Conservation (phyloP, 805 yeast genomes). For the Metschnikowia drakensbergensis region DNA sequence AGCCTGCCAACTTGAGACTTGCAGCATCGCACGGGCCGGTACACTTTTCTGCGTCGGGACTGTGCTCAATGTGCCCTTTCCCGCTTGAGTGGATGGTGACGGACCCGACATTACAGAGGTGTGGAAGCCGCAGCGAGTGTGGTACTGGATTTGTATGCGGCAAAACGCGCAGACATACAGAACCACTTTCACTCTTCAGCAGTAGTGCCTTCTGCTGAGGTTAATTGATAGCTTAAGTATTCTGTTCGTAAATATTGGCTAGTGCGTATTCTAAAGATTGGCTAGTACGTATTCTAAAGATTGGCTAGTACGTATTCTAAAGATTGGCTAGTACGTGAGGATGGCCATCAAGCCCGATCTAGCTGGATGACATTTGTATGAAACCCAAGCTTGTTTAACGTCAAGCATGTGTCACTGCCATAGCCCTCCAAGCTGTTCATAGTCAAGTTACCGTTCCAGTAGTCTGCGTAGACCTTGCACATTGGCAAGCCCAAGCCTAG, state of each 20-base stretch:
- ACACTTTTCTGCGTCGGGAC: slow-evolving; percentile 1
- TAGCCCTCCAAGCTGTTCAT: slow-evolving; percentile 84
- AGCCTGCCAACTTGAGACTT: not conserved
- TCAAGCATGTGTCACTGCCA: slow-evolving; percentile 84
- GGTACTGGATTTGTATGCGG: not conserved
- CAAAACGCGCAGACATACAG: not conserved
- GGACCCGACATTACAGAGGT: not conserved
- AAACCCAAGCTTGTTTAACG: slow-evolving; percentile 73
- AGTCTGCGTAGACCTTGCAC: slow-evolving; percentile 90
- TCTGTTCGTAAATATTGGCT: too few relatives aligned
- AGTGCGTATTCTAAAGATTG: too few relatives aligned
- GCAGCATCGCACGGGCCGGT: not conserved
- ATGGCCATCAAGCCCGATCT: slow-evolving; percentile 55
- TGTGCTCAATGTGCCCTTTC: not conserved
- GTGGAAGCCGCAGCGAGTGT: not conserved
- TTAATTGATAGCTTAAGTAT: too few relatives aligned
- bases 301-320: too few relatives aligned
- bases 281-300: not conserved
- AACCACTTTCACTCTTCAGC: too few relatives aligned
- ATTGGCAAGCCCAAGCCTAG: slow-evolving; percentile 89
- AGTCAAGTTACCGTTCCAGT: slow-evolving; percentile 90
- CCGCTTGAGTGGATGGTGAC: not conserved
- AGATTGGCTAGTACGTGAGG: not conserved
- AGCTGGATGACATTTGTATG: slow-evolving; percentile 60
- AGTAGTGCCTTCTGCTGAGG: too few relatives aligned